These are phyloP conservation scores for Puccinia triticina DNA, from an alignment of 1,284 basidiomycete species.

Conservation along the genomic window DNA sequence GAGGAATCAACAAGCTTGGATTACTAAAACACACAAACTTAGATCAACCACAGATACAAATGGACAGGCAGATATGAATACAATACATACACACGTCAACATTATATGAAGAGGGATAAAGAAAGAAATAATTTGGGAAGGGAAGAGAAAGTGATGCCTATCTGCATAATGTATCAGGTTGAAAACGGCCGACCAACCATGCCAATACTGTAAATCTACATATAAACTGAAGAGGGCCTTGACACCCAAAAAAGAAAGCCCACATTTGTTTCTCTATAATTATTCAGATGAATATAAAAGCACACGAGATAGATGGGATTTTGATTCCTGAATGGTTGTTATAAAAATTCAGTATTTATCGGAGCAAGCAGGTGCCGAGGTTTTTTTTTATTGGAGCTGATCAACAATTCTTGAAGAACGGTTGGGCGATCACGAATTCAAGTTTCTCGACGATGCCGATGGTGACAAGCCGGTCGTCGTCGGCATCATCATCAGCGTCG, in stretches of 20 bases:
- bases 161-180: background rate
- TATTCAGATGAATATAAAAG: background rate
- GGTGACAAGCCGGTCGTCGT: background rate
- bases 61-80: background rate
- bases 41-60: background rate
- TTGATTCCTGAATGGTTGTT: too few species aligned
- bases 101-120: background rate
- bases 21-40: too few species aligned
- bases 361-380: background rate
- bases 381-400: background rate
- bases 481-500: background rate
- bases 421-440: conserved; percentile 37
- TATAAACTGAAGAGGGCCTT: too few species aligned
- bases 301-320: background rate
- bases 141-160: too few species aligned
- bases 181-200: background rate
- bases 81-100: background rate
- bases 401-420: conserved; percentile 45
- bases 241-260: too few species aligned
- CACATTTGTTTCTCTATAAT: too few species aligned
- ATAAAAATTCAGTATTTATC: too few species aligned
- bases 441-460: conserved; percentile 37
- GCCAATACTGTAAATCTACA: too few species aligned
- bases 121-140: background rate
- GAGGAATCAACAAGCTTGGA: background rate